Evolutionary conservation across 768 basidiomycete genomes (phyloP).

Genomic region (Russula foetens): DNA sequence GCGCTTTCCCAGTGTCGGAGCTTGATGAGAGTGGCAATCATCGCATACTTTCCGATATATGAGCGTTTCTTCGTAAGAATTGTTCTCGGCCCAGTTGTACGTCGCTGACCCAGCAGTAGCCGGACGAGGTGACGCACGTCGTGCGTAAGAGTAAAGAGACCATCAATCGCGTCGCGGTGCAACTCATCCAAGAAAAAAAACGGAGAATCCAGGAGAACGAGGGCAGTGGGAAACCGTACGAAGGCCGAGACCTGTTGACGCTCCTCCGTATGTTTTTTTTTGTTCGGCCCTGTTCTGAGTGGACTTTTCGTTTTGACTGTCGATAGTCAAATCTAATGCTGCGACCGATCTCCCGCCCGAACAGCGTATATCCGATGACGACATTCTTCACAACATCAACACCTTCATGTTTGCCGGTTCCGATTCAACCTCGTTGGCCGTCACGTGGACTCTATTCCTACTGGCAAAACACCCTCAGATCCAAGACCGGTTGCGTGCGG

Average conservation of each 20-base stretch:
- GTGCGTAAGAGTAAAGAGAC: constrained; percentile 49
- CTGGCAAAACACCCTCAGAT: constrained; percentile 58
- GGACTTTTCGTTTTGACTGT: neutral
- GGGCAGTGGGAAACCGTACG: constrained; percentile 40
- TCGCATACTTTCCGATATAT: constrained; percentile 52
- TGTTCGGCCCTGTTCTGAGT: neutral
- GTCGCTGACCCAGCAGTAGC: constrained; percentile 32
- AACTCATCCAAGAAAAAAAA: constrained; percentile 75
- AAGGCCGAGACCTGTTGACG: constrained; percentile 70
- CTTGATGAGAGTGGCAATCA: constrained; percentile 40
- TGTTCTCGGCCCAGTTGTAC: neutral
- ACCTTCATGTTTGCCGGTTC: constrained; percentile 90
- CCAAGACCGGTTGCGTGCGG: constrained; percentile 64
- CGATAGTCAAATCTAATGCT: constrained; percentile 76
- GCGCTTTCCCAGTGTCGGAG: constrained; percentile 49
- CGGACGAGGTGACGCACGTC: constrained; percentile 41
- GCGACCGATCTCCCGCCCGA: constrained; percentile 60
- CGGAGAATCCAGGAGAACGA: constrained; percentile 55
- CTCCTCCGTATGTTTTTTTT: constrained; percentile 52
- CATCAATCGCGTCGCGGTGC: constrained; percentile 64
- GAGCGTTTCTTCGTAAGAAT: constrained; percentile 44
- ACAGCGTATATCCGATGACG: constrained; percentile 77
- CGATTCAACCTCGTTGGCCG: constrained; percentile 73
- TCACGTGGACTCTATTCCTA: constrained; percentile 79
- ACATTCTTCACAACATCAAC: constrained; percentile 78